These are phyloP conservation scores for Mucor velutinosus DNA, from an alignment of 371 early-diverging fungal species.

Conservation along the genomic window DNA sequence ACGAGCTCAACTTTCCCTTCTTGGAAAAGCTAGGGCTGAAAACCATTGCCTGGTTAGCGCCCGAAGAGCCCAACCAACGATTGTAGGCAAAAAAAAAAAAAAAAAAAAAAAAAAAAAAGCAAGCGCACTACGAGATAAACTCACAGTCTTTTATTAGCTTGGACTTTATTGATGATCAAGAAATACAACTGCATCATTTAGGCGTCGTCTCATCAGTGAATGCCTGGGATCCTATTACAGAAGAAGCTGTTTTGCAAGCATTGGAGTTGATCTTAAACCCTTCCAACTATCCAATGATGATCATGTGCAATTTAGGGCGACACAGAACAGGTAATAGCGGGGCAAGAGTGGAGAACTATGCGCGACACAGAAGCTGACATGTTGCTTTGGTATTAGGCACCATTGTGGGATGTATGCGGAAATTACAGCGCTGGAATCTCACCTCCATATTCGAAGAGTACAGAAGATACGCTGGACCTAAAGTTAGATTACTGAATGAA, in stretches of 20 bases:
- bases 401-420: constrained; percentile 95
- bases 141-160: constrained; percentile 46
- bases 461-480: constrained; percentile 94
- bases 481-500: constrained; percentile 91
- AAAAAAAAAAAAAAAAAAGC: not conserved
- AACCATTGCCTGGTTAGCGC: constrained; percentile 92
- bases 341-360: not conserved
- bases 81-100: constrained; percentile 55
- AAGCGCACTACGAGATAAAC: not conserved
- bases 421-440: constrained; percentile 96
- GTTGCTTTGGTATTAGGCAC: constrained; percentile 66
- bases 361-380: not conserved
- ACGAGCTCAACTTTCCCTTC: constrained; percentile 97
- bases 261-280: constrained; percentile 87
- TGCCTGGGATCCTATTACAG: constrained; percentile 96
- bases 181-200: constrained; percentile 87
- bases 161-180: constrained; percentile 97
- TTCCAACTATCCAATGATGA: constrained; percentile 91
- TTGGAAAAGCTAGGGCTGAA: constrained; percentile 92
- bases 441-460: constrained; percentile 98
- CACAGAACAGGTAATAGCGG: constrained; percentile 86
- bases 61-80: constrained; percentile 93
- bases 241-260: constrained; percentile 92
- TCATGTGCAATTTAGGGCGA: constrained; percentile 96
- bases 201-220: constrained; percentile 77